Evolutionary conservation across 805 yeast genomes (phyloP), one percentile per base, ranked within the genome.

Genomic region (Priceomyces medius): DNA sequence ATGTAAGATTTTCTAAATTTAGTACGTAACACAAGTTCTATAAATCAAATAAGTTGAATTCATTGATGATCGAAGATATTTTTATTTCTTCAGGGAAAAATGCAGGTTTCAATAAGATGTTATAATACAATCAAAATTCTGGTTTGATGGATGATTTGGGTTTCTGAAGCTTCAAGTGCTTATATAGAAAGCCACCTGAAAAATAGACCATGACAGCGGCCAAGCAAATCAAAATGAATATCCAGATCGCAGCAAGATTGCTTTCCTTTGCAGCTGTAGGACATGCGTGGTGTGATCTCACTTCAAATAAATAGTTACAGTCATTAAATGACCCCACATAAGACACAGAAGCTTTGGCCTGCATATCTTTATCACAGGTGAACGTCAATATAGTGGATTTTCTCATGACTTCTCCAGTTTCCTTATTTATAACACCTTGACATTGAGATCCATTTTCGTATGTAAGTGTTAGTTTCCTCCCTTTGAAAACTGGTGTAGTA

Each of bases 271-370:
- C 80, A 7, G 86, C 71, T 0, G 89, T 83, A 0, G 95, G 87
- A 61, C 97, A 88, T 0, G 95, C 96, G 63, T 83, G 85, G 32
- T 86, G 80, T 3, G 95, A 85, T 49, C 88, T 66, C 23, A 88
- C 88, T 55, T 88, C 96, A 59, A 88, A 88, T 55, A 83, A 77
- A 59, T 86, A 88, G 27, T 83, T 79, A 62, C 97, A 88, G 47
- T 88, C 86, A 58, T 87, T 77, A 31, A 78, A 55, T 5, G 80
- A 79, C 1, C 93, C 93, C 23, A 88, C 74, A 57, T 74, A 88
- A 13, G 85, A 74, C 0, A 88, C 68, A 26, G 78, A 70, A 0
- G 90, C 93, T 45, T 77, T 77, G 4, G 77, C 63, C 56, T 77
- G 61, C 54, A 85, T 77, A 38, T 85, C 91, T 45, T 86, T 73